phyloP scores from a whole-genome alignment of 2,329 filamentous ascomycete species.

The Westerdykella aurantiaca region DNA sequence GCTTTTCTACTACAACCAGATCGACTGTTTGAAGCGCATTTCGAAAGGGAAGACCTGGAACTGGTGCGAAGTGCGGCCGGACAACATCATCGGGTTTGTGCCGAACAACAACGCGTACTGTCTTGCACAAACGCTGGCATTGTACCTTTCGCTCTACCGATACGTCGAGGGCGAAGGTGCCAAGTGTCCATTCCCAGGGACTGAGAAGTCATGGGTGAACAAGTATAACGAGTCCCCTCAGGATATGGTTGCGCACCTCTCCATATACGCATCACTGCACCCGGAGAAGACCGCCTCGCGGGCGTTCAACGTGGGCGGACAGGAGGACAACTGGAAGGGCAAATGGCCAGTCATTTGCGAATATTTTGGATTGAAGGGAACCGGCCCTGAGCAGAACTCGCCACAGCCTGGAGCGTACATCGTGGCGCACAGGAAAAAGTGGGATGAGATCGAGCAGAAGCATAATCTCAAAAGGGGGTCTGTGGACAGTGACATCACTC shows the following conservation, averaged over 20 bases:
- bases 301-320: constrained; percentile 43
- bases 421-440: constrained; percentile 21
- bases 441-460: constrained; percentile 25
- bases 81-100: constrained; percentile 41
- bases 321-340: constrained; percentile 36
- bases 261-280: constrained; percentile 40
- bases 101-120: constrained; percentile 39
- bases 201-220: constrained; percentile 34
- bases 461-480: constrained; percentile 32
- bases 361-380: constrained; percentile 44
- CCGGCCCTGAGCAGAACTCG: constrained; percentile 22
- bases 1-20: constrained; percentile 41
- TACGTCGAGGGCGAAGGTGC: constrained; percentile 37
- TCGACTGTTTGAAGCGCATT: constrained; percentile 36
- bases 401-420: constrained; percentile 28
- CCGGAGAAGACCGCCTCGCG: constrained; percentile 37
- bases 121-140: constrained; percentile 33
- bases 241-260: constrained; percentile 41
- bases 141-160: constrained; percentile 36
- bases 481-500: constrained; percentile 42
- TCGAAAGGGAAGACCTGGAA: constrained; percentile 37
- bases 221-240: constrained; percentile 38
- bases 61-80: constrained; percentile 39
- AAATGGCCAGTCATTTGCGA: constrained; percentile 45
- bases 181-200: constrained; percentile 38